Percentiles rank a stretch among this genome's conserved stretches.
Conservation (phyloP, 2,329 filamentous ascomycete genomes). For the Pseudogymnoascus sp. region DNA sequence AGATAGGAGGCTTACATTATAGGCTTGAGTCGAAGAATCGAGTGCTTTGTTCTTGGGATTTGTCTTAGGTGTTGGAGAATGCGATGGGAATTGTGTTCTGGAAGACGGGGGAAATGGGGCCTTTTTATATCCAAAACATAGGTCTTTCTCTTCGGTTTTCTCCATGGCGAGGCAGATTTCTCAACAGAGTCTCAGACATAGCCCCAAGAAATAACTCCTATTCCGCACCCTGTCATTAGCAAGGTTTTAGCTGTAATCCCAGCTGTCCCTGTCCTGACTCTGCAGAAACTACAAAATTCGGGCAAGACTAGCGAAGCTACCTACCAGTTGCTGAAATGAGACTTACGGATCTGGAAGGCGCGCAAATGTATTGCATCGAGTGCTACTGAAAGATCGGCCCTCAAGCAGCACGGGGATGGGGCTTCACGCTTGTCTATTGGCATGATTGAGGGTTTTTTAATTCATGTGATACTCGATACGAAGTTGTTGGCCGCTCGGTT, state of each 20-base stretch:
- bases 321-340: background rate
- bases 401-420: background rate
- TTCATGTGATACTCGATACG: background rate
- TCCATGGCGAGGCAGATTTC: background rate
- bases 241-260: background rate
- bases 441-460: background rate
- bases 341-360: background rate
- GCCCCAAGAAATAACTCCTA: background rate
- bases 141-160: background rate
- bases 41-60: background rate
- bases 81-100: background rate
- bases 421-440: background rate
- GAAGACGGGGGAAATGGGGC: background rate
- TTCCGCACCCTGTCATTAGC: background rate
- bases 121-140: background rate
- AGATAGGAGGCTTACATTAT: background rate
- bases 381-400: background rate
- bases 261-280: background rate
- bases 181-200: background rate
- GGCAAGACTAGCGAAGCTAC: background rate
- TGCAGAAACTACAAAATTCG: background rate
- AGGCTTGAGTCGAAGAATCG: background rate
- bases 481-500: background rate
- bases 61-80: background rate
- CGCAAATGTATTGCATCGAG: background rate